A percentile compares a stretch with the other conserved stretches of the same genome.
These are phyloP conservation scores for Emericellopsis cladophorae DNA, from an alignment of 2,329 filamentous ascomycete species.

Conservation along the genomic window DNA sequence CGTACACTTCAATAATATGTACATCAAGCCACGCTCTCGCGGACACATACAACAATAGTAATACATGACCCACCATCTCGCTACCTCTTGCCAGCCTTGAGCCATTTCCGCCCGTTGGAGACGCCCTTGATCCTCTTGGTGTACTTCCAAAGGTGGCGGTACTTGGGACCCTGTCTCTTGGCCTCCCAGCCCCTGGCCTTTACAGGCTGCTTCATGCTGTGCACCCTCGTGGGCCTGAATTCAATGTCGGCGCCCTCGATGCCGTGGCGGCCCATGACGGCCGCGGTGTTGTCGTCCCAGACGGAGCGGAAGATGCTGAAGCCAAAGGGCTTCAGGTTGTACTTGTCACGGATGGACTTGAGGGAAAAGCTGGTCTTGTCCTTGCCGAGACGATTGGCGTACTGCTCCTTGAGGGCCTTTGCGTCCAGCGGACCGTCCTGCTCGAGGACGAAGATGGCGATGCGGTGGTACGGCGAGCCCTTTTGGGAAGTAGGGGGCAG, in stretches of 20 bases:
- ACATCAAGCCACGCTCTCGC: too few relatives aligned
- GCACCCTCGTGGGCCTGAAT: slow-evolving; percentile 68
- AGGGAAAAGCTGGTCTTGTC: slow-evolving; percentile 59
- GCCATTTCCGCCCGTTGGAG: slow-evolving; percentile 28
- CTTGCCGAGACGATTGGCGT: slow-evolving; percentile 20
- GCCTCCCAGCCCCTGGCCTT: slow-evolving; percentile 54
- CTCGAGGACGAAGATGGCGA: slow-evolving; percentile 73
- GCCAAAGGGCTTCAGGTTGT: slow-evolving; percentile 60
- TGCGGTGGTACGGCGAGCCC: slow-evolving; percentile 80
- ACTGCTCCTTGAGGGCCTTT: slow-evolving; percentile 34
- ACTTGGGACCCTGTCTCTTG: slow-evolving; percentile 52
- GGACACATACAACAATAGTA: background rate
- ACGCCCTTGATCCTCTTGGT: slow-evolving; percentile 41
- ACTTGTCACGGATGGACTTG: slow-evolving; percentile 59
- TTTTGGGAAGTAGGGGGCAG: slow-evolving; percentile 78
- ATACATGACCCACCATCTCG: background rate
- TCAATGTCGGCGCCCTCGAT: slow-evolving; percentile 70
- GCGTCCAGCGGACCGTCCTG: slow-evolving; percentile 55
- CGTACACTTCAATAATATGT: too few relatives aligned
- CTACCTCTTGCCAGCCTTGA: slow-evolving; percentile 20
- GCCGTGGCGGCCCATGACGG: slow-evolving; percentile 70
- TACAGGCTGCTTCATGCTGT: slow-evolving; percentile 50
- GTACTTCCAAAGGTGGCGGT: slow-evolving; percentile 52
- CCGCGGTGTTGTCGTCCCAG: slow-evolving; percentile 83
- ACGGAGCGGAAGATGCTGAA: slow-evolving; percentile 77